Conservation (phyloP, 1,284 basidiomycete species). For the Trichosporon asahii region DNA sequence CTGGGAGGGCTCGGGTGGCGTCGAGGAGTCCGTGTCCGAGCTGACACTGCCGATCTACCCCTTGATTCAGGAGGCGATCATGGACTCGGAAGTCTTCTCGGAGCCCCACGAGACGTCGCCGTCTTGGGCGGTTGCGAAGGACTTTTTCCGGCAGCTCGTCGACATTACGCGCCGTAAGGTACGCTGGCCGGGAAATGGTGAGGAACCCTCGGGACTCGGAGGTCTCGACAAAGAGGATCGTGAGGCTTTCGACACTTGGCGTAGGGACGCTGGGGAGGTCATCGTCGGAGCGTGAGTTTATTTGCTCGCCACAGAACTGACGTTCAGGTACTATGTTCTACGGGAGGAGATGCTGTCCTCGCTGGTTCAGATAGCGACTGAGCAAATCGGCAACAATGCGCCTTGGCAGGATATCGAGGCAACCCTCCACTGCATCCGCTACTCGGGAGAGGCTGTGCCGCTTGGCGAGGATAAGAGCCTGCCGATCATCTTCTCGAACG, state of each 20-base stretch:
- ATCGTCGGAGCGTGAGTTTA: slow-evolving; percentile 68
- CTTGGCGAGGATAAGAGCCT: slow-evolving; percentile 66
- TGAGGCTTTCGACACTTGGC: slow-evolving; percentile 56
- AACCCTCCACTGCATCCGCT: slow-evolving; percentile 75
- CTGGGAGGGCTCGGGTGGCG: slow-evolving; percentile 68
- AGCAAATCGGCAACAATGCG: slow-evolving; percentile 46
- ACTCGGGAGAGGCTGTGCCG: slow-evolving; percentile 79
- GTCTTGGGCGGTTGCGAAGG: slow-evolving; percentile 62
- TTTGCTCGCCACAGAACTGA: too few species aligned
- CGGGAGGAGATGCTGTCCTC: slow-evolving; percentile 73
- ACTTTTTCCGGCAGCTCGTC: slow-evolving; percentile 73
- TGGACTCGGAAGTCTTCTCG: slow-evolving; percentile 63
- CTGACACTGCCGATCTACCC: slow-evolving; percentile 84
- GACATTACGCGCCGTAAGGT: slow-evolving; percentile 67
- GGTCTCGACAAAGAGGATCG: slow-evolving; percentile 62
- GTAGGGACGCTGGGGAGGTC: slow-evolving; percentile 83
- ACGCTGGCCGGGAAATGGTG: slow-evolving; percentile 60
- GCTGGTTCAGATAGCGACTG: slow-evolving; percentile 62
- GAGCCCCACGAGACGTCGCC: slow-evolving; percentile 52
- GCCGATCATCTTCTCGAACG: slow-evolving; percentile 64
- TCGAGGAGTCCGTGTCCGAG: slow-evolving; percentile 79
- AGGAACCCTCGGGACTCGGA: slow-evolving; percentile 35
- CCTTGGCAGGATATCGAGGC: slow-evolving; percentile 68
- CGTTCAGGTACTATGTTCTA: slow-evolving; percentile 67
- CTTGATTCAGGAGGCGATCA: slow-evolving; percentile 78